These are phyloP conservation scores for Talaromyces sp. DNA, from an alignment of 2,329 filamentous ascomycete genomes.

Conservation along the genomic window DNA sequence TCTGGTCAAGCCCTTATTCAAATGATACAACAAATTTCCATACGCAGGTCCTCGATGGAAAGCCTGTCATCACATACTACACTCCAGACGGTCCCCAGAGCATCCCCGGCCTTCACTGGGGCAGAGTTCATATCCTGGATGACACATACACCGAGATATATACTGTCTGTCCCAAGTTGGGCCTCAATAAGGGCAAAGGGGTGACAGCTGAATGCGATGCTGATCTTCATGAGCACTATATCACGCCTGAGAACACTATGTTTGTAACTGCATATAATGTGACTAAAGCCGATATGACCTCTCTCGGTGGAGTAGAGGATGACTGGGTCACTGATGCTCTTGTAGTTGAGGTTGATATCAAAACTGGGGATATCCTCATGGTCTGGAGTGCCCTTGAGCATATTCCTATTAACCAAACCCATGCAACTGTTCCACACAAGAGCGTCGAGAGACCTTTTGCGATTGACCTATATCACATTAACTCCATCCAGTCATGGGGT, in stretches of 20 bases:
- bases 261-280: slow-evolving; percentile 38
- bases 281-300: slow-evolving; percentile 31
- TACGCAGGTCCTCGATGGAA: background rate
- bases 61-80: slow-evolving; percentile 1
- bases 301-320: slow-evolving; percentile 26
- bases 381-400: slow-evolving; percentile 45
- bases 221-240: slow-evolving; percentile 42
- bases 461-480: slow-evolving; percentile 33
- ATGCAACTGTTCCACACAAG: slow-evolving; percentile 21
- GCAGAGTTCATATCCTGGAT: background rate
- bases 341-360: slow-evolving; percentile 43
- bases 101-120: background rate
- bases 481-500: slow-evolving; percentile 25
- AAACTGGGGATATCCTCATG: slow-evolving; percentile 35
- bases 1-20: background rate
- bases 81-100: background rate
- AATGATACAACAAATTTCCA: background rate
- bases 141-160: background rate
- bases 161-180: background rate
- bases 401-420: slow-evolving; percentile 15
- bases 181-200: background rate
- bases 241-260: slow-evolving; percentile 39
- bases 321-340: slow-evolving; percentile 37
- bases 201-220: slow-evolving; percentile 4
- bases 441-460: slow-evolving; percentile 16